phyloP scores from a whole-genome alignment of 352 stramenopile genomes.

The Phytopythium chamaehyphon region DNA sequence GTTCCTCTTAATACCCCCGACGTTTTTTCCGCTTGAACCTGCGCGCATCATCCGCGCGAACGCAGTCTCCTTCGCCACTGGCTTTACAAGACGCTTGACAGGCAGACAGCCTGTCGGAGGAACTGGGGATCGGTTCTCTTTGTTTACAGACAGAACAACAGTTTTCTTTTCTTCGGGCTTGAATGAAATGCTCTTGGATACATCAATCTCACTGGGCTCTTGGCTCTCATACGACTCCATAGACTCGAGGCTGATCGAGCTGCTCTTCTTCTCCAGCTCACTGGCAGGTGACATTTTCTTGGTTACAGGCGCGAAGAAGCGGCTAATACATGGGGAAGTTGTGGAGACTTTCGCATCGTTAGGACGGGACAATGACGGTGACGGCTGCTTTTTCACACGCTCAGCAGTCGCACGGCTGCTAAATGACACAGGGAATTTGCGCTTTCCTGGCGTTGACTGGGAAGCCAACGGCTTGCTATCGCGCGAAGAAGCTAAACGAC shows the following conservation, averaged over 20 bases:
- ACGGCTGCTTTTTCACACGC: too few relatives aligned
- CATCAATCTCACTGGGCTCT: conserved; percentile 37
- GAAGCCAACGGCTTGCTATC: neutral
- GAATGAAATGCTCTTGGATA: conserved; percentile 49
- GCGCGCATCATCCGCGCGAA: conserved; percentile 81
- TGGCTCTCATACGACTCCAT: conserved; percentile 46
- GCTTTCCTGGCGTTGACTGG: conserved; percentile 12
- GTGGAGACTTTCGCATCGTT: neutral
- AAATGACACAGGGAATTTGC: conserved; percentile 21
- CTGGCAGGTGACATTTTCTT: conserved; percentile 25
- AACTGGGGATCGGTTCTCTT: conserved; percentile 43
- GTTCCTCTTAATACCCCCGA: conserved; percentile 52
- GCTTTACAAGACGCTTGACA: neutral
- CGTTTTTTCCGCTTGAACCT: conserved; percentile 45
- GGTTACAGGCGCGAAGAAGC: conserved; percentile 30
- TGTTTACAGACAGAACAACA: conserved; percentile 7
- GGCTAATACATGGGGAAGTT: conserved; percentile 27
- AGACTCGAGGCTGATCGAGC: neutral
- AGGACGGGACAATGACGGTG: neutral
- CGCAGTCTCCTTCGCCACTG: conserved; percentile 51
- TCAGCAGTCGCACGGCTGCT: conserved; percentile 13
- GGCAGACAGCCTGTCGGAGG: neutral
- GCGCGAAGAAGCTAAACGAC: conserved; percentile 2
- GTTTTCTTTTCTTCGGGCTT: conserved; percentile 36
- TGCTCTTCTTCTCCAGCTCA: conserved; percentile 24